These are phyloP conservation scores for Tetrapisispora fleetii DNA, from an alignment of 805 yeast genomes.

Conservation along the genomic window DNA sequence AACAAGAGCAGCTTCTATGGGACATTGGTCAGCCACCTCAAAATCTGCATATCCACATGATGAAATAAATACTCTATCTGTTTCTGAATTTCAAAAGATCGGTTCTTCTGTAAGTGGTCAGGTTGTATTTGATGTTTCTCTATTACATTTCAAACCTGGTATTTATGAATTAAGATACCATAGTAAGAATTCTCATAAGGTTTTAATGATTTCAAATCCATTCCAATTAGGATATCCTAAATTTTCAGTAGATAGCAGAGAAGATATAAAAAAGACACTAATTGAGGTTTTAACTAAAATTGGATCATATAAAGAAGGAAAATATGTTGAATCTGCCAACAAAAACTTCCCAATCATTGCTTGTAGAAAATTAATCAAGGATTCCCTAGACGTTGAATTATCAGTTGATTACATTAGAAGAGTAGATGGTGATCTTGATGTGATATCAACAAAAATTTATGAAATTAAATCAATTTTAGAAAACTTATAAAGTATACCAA, in stretches of 20 bases:
- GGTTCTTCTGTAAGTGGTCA: constrained; percentile 31
- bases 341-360: constrained; percentile 16
- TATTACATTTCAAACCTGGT: constrained; percentile 57
- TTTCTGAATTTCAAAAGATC: constrained; percentile 7
- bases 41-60: constrained; percentile 26
- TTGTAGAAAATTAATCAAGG: constrained; percentile 25
- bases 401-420: constrained; percentile 26
- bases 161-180: constrained; percentile 69
- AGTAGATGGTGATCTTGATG: constrained; percentile 22
- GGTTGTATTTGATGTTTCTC: constrained; percentile 38
- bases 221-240: constrained; percentile 45
- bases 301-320: constrained; percentile 19
- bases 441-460: constrained; percentile 20
- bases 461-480: constrained; percentile 23
- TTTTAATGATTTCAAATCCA: constrained; percentile 53
- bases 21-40: constrained; percentile 52
- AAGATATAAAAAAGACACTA: constrained; percentile 16
- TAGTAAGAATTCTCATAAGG: constrained; percentile 56
- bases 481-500: constrained; percentile 5
- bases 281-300: constrained; percentile 13
- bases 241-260: constrained; percentile 24
- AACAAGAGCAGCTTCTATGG: constrained; percentile 52
- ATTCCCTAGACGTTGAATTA: constrained; percentile 30
- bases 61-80: constrained; percentile 4
- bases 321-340: constrained; percentile 14